phyloP scores from a whole-genome alignment of 73 alveolate genomes.

The Tetrahymena elliotti region DNA sequence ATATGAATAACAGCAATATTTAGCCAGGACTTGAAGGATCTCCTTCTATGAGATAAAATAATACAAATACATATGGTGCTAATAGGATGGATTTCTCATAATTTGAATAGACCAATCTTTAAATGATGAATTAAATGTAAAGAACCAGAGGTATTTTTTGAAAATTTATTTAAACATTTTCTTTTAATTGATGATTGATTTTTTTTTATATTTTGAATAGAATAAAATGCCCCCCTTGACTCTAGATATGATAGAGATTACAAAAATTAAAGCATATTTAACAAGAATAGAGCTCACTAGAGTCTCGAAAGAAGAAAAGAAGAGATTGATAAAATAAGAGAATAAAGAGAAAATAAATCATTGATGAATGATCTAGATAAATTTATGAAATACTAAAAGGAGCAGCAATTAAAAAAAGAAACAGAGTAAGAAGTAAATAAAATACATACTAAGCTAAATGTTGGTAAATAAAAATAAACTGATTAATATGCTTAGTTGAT shows the following conservation, averaged over 20 bases:
- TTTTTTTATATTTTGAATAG: not conserved
- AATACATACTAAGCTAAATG: not conserved
- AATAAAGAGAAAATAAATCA: constrained; percentile 19
- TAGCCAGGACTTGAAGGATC: not conserved
- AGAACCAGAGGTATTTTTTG: not conserved
- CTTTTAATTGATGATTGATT: too few species aligned
- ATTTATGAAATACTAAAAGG: not conserved
- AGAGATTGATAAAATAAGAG: constrained; percentile 10
- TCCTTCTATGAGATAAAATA: constrained; percentile 1
- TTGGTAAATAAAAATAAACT: not conserved
- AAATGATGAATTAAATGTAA: not conserved
- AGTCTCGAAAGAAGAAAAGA: not conserved
- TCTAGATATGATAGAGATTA: not conserved
- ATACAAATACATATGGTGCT: constrained; percentile 2
- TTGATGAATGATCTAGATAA: constrained; percentile 6
- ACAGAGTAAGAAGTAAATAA: not conserved
- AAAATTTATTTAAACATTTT: not conserved
- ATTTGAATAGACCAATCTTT: not conserved
- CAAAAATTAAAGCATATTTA: not conserved
- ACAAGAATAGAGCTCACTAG: not conserved
- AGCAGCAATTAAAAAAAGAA: not conserved
- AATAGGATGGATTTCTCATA: not conserved
- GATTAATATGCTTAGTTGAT: not conserved
- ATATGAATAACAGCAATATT: not conserved
- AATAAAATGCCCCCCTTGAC: not conserved